A percentile compares a stretch with the other conserved stretches of the same genome.
These are phyloP conservation scores for Colletotrichum salicis DNA, from an alignment of 2,329 filamentous ascomycete species.

Conservation along the genomic window DNA sequence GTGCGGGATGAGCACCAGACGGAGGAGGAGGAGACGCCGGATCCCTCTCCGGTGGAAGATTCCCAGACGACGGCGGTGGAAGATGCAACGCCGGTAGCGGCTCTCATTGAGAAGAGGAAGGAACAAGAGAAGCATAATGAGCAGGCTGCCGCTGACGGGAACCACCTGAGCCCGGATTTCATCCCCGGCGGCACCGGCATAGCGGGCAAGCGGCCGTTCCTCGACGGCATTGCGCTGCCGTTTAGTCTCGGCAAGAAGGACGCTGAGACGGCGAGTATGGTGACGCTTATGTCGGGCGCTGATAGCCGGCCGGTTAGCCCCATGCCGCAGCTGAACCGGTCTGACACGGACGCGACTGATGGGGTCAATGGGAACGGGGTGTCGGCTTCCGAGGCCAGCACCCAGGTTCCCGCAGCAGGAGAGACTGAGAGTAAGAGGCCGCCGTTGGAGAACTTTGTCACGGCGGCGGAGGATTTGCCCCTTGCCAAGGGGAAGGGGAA, in stretches of 20 bases:
- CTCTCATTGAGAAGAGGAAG: slow-evolving; percentile 55
- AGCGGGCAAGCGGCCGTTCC: slow-evolving; percentile 71
- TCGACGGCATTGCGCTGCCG: slow-evolving; percentile 77
- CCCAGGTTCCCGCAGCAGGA: background rate
- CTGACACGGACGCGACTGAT: background rate
- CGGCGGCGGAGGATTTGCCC: slow-evolving; percentile 59
- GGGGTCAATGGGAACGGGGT: background rate
- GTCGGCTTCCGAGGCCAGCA: slow-evolving; percentile 1
- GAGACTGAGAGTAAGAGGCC: slow-evolving; percentile 45
- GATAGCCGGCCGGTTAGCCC: slow-evolving; percentile 49
- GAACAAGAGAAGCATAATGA: slow-evolving; percentile 44
- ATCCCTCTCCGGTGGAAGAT: slow-evolving; percentile 34
- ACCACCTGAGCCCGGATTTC: slow-evolving; percentile 56
- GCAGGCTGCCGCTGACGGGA: slow-evolving; percentile 46
- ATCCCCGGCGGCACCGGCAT: slow-evolving; percentile 58
- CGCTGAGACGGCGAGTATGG: slow-evolving; percentile 75
- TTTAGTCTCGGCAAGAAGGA: slow-evolving; percentile 73
- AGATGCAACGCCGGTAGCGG: slow-evolving; percentile 56
- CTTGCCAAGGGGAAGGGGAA: slow-evolving; percentile 34
- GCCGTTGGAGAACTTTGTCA: slow-evolving; percentile 65
- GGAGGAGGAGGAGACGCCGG: slow-evolving; percentile 39
- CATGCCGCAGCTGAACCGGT: slow-evolving; percentile 18
- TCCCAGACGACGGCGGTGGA: slow-evolving; percentile 43
- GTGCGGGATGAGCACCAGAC: slow-evolving; percentile 65
- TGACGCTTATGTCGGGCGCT: slow-evolving; percentile 67